A percentile compares a stretch with the other conserved stretches of the same genome.
Conservation (phyloP, 805 yeast species). For the Candida parachauliodes region DNA sequence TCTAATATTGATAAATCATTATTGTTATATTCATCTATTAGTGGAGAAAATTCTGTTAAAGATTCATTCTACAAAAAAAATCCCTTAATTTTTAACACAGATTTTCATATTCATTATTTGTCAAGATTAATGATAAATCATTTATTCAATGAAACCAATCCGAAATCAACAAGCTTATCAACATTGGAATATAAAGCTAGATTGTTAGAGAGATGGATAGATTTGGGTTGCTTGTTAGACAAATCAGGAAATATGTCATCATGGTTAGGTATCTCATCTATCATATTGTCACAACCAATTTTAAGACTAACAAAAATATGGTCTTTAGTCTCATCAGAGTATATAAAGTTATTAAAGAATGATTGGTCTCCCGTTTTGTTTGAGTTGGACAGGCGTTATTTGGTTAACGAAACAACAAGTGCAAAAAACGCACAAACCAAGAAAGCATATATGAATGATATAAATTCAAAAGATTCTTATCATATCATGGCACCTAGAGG, state of each 20-base stretch:
- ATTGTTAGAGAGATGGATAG: constrained; percentile 77
- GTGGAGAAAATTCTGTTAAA: constrained; percentile 11
- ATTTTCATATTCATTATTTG: constrained; percentile 67
- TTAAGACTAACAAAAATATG: constrained; percentile 72
- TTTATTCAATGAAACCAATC: constrained; percentile 50
- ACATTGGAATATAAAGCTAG: constrained; percentile 51
- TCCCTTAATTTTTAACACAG: constrained; percentile 73
- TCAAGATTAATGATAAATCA: constrained; percentile 70
- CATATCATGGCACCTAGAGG: constrained; percentile 87
- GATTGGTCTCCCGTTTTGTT: constrained; percentile 94
- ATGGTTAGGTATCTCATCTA: constrained; percentile 87
- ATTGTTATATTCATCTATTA: constrained; percentile 51
- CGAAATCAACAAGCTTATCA: constrained; percentile 13
- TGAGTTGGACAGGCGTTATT: constrained; percentile 75
- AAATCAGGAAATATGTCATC: constrained; percentile 87
- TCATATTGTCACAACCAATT: constrained; percentile 78
- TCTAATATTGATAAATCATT: constrained; percentile 77
- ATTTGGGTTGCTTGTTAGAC: constrained; percentile 73
- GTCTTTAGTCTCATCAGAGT: constrained; percentile 61
- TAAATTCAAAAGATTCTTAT: constrained; percentile 41
- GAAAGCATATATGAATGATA: constrained; percentile 16
- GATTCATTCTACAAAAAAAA: constrained; percentile 50
- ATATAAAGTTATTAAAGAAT: constrained; percentile 57
- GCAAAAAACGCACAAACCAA: constrained; percentile 5
- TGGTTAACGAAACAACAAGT: constrained; percentile 30